Evolutionary conservation across 1,139 yeast genomes (phyloP), one percentile per base, ranked within the genome.

Genomic region (Suhomyces coccinellae): DNA sequence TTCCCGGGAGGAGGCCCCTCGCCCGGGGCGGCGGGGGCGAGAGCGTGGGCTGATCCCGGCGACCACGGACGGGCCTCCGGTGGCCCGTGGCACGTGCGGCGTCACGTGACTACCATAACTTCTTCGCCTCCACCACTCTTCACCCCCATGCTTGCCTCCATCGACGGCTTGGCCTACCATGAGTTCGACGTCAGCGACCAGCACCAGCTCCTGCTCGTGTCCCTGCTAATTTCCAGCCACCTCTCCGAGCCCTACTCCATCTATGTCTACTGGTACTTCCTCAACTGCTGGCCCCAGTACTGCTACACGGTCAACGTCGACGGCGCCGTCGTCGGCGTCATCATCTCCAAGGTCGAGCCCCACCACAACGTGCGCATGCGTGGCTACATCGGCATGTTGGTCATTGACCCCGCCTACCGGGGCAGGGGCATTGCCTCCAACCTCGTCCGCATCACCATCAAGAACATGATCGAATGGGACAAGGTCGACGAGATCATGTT

Each of bases 351-450:
- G 58, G 79, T 83, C n/a, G 95, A 87, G 54, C 73, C 79, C 5
- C 98, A 93, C 65, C 73, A 93, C 46, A 77, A 79, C 29, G 83
- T 77, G 10, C 71, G 96, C 48, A 60, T 72, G 56, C 70, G 97
- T 51, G 99, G 99, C 0, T 93, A 93, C 59, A 91, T 93, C 37
- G 99, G 98, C 6, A 93, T 93, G 99, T 69, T 93, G 45, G 97
- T 95, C 0, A 95, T 93, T 24, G 83, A 84, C 46, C 80, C 83
- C 34, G 61, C 66, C 14, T 83, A 77, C 62, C 71, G 99, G 43
- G 91, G 95, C 9, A 71, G 69, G 39, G 97, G 97, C 1, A 85
- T 91, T 39, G 97, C 97, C 5, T 84, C 83, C 53, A 69, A 69
- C 44, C 72, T 93, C 46, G 91, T 91, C 27, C 71, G 74, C 43